phyloP scores from a whole-genome alignment of 106 monocot genomes.

The Acorus gramineus region DNA sequence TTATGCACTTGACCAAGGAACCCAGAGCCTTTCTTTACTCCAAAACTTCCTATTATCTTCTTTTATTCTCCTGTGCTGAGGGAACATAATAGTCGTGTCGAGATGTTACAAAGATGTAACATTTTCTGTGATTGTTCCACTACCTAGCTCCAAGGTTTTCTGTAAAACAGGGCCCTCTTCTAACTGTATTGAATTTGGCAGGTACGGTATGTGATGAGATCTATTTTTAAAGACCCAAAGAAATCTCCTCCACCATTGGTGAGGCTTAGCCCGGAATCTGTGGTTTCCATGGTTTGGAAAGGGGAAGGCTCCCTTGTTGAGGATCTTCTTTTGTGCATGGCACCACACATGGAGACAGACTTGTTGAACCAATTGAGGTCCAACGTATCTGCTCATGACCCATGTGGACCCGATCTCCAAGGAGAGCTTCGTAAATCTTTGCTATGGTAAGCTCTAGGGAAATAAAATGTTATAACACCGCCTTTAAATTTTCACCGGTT shows the following conservation, averaged over 20 bases:
- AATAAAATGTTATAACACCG: neutral
- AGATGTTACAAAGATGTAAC: too few species aligned
- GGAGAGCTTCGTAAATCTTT: conserved; percentile 55
- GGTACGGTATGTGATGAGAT: conserved; percentile 87
- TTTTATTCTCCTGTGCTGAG: too few species aligned
- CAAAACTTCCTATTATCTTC: too few species aligned
- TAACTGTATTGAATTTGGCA: conserved; percentile 7
- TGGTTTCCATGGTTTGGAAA: conserved; percentile 67
- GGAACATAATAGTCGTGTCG: too few species aligned
- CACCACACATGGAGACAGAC: conserved; percentile 51
- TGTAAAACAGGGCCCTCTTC: too few species aligned
- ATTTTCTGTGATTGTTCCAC: too few species aligned
- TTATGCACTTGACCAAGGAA: too few species aligned
- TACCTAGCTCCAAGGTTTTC: too few species aligned
- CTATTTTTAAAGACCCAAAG: conserved; percentile 78
- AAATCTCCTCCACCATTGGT: conserved; percentile 74
- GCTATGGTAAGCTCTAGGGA: conserved; percentile 41
- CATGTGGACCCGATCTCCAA: conserved; percentile 43
- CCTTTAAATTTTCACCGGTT: too few species aligned
- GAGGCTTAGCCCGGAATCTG: conserved; percentile 45
- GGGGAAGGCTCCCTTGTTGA: conserved; percentile 86
- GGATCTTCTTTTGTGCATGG: conserved; percentile 72
- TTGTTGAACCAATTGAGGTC: conserved; percentile 47
- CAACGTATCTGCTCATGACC: conserved; percentile 61
- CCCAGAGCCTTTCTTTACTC: too few species aligned